Evolutionary conservation across 495 filamentous ascomycete species (phyloP).

Genomic region (Friedmanniomyces simplex): DNA sequence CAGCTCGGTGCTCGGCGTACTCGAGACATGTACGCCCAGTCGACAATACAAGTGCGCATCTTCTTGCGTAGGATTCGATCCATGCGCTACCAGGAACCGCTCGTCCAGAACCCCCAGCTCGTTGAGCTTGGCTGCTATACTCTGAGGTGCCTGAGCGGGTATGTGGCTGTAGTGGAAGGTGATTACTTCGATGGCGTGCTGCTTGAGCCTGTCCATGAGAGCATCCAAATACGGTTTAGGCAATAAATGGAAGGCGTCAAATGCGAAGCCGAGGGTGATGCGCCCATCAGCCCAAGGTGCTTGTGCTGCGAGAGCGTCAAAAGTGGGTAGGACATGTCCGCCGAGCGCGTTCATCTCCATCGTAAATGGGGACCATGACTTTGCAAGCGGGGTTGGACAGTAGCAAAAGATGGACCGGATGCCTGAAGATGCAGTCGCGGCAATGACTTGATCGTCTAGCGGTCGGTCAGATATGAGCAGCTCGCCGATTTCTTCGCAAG

Average conservation of each 20-base stretch:
- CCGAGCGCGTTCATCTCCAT: slow-evolving; percentile 28
- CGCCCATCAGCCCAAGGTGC: slow-evolving; percentile 34
- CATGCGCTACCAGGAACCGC: slow-evolving; percentile 13
- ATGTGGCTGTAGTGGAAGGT: background rate
- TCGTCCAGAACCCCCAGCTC: slow-evolving; percentile 16
- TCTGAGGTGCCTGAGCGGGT: background rate
- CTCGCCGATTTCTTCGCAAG: background rate
- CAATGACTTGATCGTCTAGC: slow-evolving; percentile 23
- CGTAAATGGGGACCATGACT: slow-evolving; percentile 32
- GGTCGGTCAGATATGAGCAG: no score
- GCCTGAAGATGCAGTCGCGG: slow-evolving; percentile 37
- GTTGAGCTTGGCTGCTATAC: slow-evolving; percentile 2
- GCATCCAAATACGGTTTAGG: slow-evolving; percentile 1
- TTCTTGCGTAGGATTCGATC: background rate
- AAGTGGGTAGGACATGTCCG: slow-evolving; percentile 34
- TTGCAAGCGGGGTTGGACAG: slow-evolving; percentile 28
- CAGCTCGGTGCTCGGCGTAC: slow-evolving; percentile 23
- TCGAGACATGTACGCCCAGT: slow-evolving; percentile 19
- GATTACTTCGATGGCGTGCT: background rate
- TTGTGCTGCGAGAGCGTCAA: slow-evolving; percentile 27
- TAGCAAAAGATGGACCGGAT: slow-evolving; percentile 43
- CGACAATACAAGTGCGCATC: slow-evolving; percentile 12
- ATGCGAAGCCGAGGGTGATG: slow-evolving; percentile 34
- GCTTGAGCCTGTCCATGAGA: background rate
- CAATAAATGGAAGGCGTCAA: slow-evolving; percentile 21